Percentiles rank a stretch among this genome's conserved stretches.
These are phyloP conservation scores for Neurospora sp. DNA, from an alignment of 495 filamentous ascomycete species.

Conservation along the genomic window DNA sequence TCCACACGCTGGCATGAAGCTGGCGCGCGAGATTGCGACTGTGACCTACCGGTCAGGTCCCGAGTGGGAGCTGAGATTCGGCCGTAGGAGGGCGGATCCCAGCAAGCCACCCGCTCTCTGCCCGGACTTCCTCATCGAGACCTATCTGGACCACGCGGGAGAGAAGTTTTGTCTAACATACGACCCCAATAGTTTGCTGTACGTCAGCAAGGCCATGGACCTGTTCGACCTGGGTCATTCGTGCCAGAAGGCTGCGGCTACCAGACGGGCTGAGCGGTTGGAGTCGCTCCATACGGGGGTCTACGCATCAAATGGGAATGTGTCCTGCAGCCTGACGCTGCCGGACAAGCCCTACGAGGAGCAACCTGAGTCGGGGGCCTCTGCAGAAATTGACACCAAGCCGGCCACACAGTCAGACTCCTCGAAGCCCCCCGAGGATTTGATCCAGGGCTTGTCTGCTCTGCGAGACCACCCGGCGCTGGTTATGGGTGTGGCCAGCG, in stretches of 20 bases:
- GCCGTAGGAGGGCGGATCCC: conserved; percentile 75
- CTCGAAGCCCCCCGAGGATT: conserved; percentile 55
- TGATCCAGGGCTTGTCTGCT: conserved; percentile 62
- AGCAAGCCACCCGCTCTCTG: conserved; percentile 82
- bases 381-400: not conserved
- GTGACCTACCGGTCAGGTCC: conserved; percentile 95
- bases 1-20: conserved; percentile 93
- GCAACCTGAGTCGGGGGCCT: conserved; percentile 32
- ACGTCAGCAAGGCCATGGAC: conserved; percentile 98
- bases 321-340: conserved; percentile 70
- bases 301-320: conserved; percentile 19
- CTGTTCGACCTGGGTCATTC: conserved; percentile 80
- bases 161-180: conserved; percentile 99
- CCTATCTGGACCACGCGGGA: conserved; percentile 94
- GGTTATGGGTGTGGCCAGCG: conserved; percentile 89
- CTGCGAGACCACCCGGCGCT: conserved; percentile 68
- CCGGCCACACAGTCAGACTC: conserved; percentile 7
- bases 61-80: conserved; percentile 96
- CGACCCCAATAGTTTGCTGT: conserved; percentile 91
- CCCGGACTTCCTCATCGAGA: conserved; percentile 96
- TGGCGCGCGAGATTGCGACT: conserved; percentile 93
- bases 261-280: conserved; percentile 29
- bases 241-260: conserved; percentile 41
- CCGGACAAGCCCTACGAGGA: conserved; percentile 83
- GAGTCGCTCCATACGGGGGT: conserved; percentile 17